These are phyloP conservation scores for Neurospora sp. DNA, from an alignment of 495 filamentous ascomycete genomes.

Conservation along the genomic window DNA sequence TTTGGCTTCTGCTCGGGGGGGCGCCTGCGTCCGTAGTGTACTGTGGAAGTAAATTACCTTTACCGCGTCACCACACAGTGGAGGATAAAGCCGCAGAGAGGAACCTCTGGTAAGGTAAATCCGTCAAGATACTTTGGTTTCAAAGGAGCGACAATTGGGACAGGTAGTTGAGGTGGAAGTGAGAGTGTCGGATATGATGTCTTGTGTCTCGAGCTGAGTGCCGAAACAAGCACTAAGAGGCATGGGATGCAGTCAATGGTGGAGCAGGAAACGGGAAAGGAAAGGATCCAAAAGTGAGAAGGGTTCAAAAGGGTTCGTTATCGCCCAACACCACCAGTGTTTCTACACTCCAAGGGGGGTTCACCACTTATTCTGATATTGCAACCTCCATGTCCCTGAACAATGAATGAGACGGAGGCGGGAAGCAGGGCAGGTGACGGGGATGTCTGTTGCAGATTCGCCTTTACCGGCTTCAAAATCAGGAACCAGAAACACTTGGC, in stretches of 20 bases:
- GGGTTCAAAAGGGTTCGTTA: background rate
- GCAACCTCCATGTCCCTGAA: background rate
- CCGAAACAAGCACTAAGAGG: too few species aligned
- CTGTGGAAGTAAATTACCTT: background rate
- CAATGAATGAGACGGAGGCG: background rate
- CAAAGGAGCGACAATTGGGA: background rate
- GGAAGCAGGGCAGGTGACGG: background rate
- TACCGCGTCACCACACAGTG: background rate
- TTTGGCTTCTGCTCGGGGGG: background rate
- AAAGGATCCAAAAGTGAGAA: background rate
- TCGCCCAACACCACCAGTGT: background rate
- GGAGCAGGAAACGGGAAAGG: background rate
- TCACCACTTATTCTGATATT: background rate
- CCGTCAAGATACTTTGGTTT: background rate
- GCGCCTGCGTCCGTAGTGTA: background rate
- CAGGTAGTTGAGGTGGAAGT: background rate
- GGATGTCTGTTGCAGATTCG: background rate
- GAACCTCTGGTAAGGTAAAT: background rate
- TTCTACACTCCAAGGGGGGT: background rate
- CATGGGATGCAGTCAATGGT: background rate
- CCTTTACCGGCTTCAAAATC: background rate
- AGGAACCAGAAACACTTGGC: background rate
- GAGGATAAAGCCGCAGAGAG: background rate
- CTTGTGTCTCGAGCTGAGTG: too few species aligned
- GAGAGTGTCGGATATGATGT: too few species aligned